Conservation (phyloP, 148 eudicot species). For the Agrostemma githago region DNA sequence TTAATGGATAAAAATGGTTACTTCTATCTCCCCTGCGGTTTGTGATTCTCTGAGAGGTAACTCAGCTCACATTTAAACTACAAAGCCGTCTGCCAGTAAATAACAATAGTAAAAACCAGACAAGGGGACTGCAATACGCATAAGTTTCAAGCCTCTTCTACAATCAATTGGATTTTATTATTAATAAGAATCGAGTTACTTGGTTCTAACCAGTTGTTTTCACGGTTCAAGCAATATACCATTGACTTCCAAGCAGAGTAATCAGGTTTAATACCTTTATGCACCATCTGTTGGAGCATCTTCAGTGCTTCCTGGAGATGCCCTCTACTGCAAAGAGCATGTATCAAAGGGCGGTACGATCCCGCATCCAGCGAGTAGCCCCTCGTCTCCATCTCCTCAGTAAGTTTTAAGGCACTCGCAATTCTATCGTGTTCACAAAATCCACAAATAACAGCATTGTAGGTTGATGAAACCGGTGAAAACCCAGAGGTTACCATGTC, state of each 20-base stretch:
- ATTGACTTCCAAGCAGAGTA: slow-evolving; percentile 46
- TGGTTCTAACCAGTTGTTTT: slow-evolving; percentile 21
- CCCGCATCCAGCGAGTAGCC: slow-evolving; percentile 45
- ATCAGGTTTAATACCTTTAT: slow-evolving; percentile 47
- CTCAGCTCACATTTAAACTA: neutral
- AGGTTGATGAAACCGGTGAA: slow-evolving; percentile 52
- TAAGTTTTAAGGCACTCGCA: slow-evolving; percentile 42
- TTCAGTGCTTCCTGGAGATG: slow-evolving; percentile 43
- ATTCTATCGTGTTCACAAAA: slow-evolving; percentile 57
- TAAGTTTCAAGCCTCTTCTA: slow-evolving; percentile 21
- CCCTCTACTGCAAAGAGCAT: slow-evolving; percentile 42
- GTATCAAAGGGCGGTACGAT: slow-evolving; percentile 50
- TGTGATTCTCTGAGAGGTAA: neutral
- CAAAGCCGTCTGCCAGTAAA: neutral
- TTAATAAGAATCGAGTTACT: slow-evolving; percentile 15
- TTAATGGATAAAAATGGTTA: too few relatives aligned
- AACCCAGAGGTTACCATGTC: slow-evolving; percentile 53
- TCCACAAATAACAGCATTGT: slow-evolving; percentile 43
- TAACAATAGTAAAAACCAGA: neutral
- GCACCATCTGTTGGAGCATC: slow-evolving; percentile 56
- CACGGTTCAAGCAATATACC: slow-evolving; percentile 33
- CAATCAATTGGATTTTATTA: slow-evolving; percentile 23
- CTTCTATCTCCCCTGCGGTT: neutral
- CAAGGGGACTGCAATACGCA: neutral
- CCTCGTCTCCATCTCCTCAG: slow-evolving; percentile 55